Conservation (phyloP, 2,329 filamentous ascomycete genomes). For the Talaromyces sp. region DNA sequence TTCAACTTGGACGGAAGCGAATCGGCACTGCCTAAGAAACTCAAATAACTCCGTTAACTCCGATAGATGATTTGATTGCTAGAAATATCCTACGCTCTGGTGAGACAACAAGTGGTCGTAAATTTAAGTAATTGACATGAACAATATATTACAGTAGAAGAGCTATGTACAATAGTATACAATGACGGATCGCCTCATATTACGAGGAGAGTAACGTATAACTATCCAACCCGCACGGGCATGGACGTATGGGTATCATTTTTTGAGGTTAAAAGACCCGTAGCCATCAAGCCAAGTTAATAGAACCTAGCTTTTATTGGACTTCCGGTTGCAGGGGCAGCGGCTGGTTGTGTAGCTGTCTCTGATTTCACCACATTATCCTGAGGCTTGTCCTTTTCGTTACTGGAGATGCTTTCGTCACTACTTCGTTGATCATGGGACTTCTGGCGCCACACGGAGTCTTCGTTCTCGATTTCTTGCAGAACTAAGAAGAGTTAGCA, state of each 20-base stretch:
- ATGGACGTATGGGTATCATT: conserved; percentile 17
- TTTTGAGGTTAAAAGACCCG: background rate
- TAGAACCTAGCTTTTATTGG: conserved; percentile 7
- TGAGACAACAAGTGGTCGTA: background rate
- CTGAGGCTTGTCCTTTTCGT: background rate
- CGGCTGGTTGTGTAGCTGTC: background rate
- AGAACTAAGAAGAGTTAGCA: conserved; percentile 30
- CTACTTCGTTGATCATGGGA: conserved; percentile 10
- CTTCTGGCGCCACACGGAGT: conserved; percentile 39
- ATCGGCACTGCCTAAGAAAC: background rate
- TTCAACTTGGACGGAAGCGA: background rate
- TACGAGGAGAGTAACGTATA: background rate
- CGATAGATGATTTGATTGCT: background rate
- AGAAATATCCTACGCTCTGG: background rate
- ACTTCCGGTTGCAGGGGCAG: background rate
- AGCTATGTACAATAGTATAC: conserved; percentile 5
- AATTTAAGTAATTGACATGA: background rate
- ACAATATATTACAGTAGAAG: too few species aligned
- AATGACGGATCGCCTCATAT: background rate
- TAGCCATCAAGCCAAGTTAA: background rate
- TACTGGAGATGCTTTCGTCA: background rate
- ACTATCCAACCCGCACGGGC: background rate
- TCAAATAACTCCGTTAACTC: conserved; percentile 14
- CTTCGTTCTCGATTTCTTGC: conserved; percentile 42
- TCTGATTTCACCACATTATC: background rate